Base-by-base conservation (phyloP, 352 stramenopile species). In the Phytopythium cucurbitacearum region DNA sequence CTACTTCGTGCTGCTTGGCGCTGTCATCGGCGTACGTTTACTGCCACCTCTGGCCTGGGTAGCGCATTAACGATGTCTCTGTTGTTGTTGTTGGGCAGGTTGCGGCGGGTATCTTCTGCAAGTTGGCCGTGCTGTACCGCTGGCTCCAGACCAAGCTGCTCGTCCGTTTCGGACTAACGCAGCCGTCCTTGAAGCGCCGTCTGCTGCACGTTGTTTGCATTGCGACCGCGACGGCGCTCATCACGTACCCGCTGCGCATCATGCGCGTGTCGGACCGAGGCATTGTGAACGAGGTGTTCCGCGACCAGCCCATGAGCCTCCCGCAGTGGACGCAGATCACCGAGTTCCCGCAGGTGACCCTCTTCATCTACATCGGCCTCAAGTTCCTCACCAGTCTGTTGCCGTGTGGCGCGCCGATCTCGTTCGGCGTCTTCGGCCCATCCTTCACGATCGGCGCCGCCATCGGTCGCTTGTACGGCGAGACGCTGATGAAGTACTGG, bases 391-490 rank as follows among this genome's bases (percentile, higher is more conserved):
- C 73, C 1, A 91, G 81, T 37, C 61, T 92, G 12, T 41, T 93
- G 11, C 75, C 71, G 34, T 91, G 82, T 42, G 80, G 81, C 8
- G 80, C 87, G 2, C 78, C 81, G 1, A 49, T 94, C 6, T 93
- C 85, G 16, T 85, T 86, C 44, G 85, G 85, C 7, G 78, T 91
- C 11, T 93, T 95, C 34, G 83, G 80, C 8, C 84, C 85, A 21
- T 59, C 91, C 8, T 94, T 95, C 52, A 89, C 82, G 4, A 88
- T 92, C 39, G 85, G 85, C 16, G 85, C 85, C 1, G 84, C 78
- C 10, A 58, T 93, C 3, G 85, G 85, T 1, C 61, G 83, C 5
- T 63, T 88, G 0, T 91, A 90, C 16, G 85, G 85, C 10, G 85
- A 95, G 61, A 83, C 79, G 4, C 56, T 95, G 2, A 77, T 87